These are phyloP conservation scores for Suillus spraguei DNA, from an alignment of 768 basidiomycete genomes.

Conservation along the genomic window DNA sequence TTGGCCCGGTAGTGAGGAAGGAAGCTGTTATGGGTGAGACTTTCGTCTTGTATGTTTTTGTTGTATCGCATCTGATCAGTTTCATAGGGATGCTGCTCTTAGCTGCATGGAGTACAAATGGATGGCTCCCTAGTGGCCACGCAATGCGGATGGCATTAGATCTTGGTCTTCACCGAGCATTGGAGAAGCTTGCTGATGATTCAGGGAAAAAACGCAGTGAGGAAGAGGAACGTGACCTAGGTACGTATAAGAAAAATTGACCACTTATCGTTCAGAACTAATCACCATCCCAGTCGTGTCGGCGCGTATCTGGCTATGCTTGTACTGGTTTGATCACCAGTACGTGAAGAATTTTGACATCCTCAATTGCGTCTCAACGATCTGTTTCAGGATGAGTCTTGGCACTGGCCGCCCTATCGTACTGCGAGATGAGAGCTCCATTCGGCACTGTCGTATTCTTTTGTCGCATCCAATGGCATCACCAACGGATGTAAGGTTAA, in stretches of 20 bases:
- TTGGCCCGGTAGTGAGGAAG: conserved; percentile 91
- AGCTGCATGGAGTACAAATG: conserved; percentile 92
- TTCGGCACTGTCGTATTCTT: conserved; percentile 80
- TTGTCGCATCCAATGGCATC: conserved; percentile 86
- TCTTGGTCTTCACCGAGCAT: conserved; percentile 87
- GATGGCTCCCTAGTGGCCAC: conserved; percentile 94
- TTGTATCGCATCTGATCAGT: background rate
- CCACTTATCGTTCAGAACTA: conserved; percentile 11
- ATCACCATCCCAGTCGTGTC: conserved; percentile 67
- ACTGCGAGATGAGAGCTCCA: conserved; percentile 85
- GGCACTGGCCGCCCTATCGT: conserved; percentile 92
- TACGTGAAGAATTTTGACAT: conserved; percentile 39
- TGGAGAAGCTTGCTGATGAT: conserved; percentile 87
- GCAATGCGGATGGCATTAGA: conserved; percentile 97
- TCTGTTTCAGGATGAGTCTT: conserved; percentile 71
- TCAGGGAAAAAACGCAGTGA: conserved; percentile 62
- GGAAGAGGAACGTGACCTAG: conserved; percentile 86
- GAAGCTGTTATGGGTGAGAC: conserved; percentile 87
- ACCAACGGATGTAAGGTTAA: conserved; percentile 85
- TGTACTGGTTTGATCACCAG: conserved; percentile 98
- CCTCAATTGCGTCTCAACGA: conserved; percentile 16
- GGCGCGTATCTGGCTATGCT: conserved; percentile 90
- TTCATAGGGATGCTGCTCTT: conserved; percentile 82
- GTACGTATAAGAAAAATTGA: conserved; percentile 40
- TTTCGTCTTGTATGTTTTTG: conserved; percentile 12